Base-by-base conservation (phyloP, 169 alveolate genomes). In the Cryptosporidium felis region DNA sequence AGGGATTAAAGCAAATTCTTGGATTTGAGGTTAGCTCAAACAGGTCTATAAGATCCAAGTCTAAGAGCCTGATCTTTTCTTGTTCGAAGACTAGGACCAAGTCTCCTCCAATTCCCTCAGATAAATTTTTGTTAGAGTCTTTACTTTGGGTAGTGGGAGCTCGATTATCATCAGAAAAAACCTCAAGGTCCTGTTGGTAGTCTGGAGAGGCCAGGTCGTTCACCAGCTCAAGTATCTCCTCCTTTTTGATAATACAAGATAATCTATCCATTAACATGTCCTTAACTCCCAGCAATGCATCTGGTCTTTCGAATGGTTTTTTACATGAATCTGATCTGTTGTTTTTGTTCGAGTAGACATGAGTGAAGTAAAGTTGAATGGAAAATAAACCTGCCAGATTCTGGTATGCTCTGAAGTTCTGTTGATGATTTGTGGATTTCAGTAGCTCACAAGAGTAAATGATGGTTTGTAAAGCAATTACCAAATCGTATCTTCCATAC, bases 331-430 rank as follows among this genome's bases (percentile, higher is more conserved):
- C 12, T 26, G 32, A 10, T 5, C 32, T 42, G 9, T 63, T 16
- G 9, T 44, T 63, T 3, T 9, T 8, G 9, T 18, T 23, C 23
- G 46, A 49, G 42, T 53, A 56, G 3, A 59, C 30, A 34, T 49
- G 9, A 1, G 45, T 34, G 23, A 74, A 74, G 40, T 74, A 56
- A 30, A 74, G 40, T 30, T 74, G 85, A n/a, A 74, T 6, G 21
- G 67, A 56, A 21, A 51, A 74, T 9, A 74, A 36, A 9, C 85
- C 85, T 6, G 85, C 65, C 30, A 74, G 32, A 16, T 74, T 74
- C 67, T 38, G 36, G 16, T 53, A 49, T 36, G 41, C 53, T n/a
- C 46, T 16, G 21, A 21, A 74, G 4, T 28, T 41, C 28, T 74
- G 65, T 38, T 74, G 85, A 23, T 53, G 21, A 3, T 53, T 49